Percentiles rank a stretch among this genome's conserved stretches.
Conservation (phyloP, 2,329 filamentous ascomycete genomes). For the Elsinoe perseae region DNA sequence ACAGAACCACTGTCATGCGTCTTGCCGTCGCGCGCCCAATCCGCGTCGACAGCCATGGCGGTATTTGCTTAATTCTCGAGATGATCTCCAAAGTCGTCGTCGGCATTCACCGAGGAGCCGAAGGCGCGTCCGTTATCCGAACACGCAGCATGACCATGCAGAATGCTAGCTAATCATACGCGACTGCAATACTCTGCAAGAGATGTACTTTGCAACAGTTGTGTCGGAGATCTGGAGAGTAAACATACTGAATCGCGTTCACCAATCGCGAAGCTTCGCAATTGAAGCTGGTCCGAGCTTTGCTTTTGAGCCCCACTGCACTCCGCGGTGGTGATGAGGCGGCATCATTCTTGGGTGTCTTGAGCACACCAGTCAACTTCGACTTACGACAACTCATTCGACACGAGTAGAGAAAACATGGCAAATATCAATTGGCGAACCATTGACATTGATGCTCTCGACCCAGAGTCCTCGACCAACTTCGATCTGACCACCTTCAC, state of each 20-base stretch:
- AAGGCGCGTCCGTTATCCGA: neutral
- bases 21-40: constrained; percentile 13
- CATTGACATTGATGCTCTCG: constrained; percentile 87
- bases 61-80: neutral
- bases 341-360: constrained; percentile 4
- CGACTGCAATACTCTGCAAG: neutral
- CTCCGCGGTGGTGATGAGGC: constrained; percentile 10
- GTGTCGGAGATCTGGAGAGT: neutral
- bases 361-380: neutral
- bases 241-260: constrained; percentile 8
- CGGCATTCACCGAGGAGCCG: neutral
- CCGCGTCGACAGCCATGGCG: constrained; percentile 8
- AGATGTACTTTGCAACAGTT: neutral
- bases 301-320: neutral
- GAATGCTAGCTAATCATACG: neutral
- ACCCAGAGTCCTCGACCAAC: constrained; percentile 83
- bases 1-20: constrained; percentile 22
- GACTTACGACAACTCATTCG: neutral
- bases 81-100: neutral
- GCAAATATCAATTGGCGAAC: constrained; percentile 63
- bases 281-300: constrained; percentile 10
- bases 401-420: constrained; percentile 35
- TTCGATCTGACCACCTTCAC: constrained; percentile 82
- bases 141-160: neutral
- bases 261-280: neutral